phyloP scores from a whole-genome alignment of 805 yeast genomes.

The Pichia nakasei region DNA sequence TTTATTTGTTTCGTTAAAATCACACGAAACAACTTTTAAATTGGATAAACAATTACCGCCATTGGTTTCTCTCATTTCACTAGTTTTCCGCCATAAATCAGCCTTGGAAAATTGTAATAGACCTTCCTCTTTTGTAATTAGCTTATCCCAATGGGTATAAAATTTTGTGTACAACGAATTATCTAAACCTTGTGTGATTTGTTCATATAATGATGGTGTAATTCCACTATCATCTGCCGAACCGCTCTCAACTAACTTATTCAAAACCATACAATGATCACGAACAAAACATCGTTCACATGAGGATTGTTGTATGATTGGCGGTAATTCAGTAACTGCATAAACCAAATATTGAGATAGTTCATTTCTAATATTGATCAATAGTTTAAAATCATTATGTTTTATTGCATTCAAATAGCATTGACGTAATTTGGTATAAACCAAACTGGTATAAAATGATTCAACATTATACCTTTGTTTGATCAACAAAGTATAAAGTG shows the following conservation, averaged over 20 bases:
- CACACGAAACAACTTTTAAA: slow-evolving; percentile 33
- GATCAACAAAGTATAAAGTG: slow-evolving; percentile 69
- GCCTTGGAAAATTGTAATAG: slow-evolving; percentile 41
- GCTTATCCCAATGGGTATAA: slow-evolving; percentile 62
- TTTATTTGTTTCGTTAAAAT: slow-evolving; percentile 11
- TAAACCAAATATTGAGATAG: slow-evolving; percentile 52
- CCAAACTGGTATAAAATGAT: slow-evolving; percentile 54
- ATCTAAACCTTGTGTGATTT: slow-evolving; percentile 42
- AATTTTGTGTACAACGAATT: slow-evolving; percentile 40
- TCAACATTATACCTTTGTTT: slow-evolving; percentile 72
- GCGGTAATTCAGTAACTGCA: slow-evolving; percentile 44
- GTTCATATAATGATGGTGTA: slow-evolving; percentile 36
- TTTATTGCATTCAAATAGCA: slow-evolving; percentile 32
- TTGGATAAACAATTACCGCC: slow-evolving; percentile 53
- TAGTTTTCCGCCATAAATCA: slow-evolving; percentile 61
- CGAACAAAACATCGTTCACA: slow-evolving; percentile 57
- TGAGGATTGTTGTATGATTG: slow-evolving; percentile 37
- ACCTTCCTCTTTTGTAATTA: slow-evolving; percentile 68
- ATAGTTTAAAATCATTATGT: slow-evolving; percentile 49
- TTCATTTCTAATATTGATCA: slow-evolving; percentile 65
- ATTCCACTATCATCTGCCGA: slow-evolving; percentile 46
- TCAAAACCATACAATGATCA: slow-evolving; percentile 55
- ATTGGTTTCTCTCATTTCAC: slow-evolving; percentile 48
- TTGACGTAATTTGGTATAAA: slow-evolving; percentile 61
- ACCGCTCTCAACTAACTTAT: slow-evolving; percentile 54